Base-by-base conservation (phyloP, 164 flowering plant genomes). In the Magnolia sinica region DNA sequence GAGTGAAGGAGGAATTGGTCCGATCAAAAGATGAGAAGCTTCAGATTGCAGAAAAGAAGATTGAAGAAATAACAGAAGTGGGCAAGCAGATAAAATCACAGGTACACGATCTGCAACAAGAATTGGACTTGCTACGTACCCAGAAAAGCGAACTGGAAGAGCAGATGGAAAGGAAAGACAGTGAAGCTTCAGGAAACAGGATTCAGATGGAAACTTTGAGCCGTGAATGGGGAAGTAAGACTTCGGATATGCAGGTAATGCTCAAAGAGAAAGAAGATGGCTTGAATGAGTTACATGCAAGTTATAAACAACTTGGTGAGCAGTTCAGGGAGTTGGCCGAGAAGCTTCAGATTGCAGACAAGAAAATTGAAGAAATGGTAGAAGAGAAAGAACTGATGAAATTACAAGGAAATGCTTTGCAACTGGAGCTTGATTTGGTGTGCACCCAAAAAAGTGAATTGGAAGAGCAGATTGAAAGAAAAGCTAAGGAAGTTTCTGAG, bases 11-110 rank as follows among this genome's bases (percentile, higher is more conserved):
- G 19, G 27, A 51, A 5, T 49, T 80, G 4, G 29, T 63, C 68
- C 73, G 31, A 24, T 18, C 63, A 8, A 81, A 74, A 55, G 71
- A 67, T 16, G 73, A 55, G 31, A 61, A 82, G 51, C 78, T 81
- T 69, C 80, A 82, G 24, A 23, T 37, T 49, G 79, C 81, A 50
- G 87, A 85, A 71, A 64, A 73, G 70, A 85, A 82, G 74, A 64
- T 82, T 23, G 81, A 78, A 68, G 86, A 85, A 78, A 75, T 77
- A 79, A 82, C 79, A 0, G 82, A 79, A 61, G 88, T 87, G 45
- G 79, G 81, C 55, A 68, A 70, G 9, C 58, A 20, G 13, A 45
- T 19, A 20, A 70, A 7, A 70, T n/a, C 66, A 52, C 76, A 84
- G 76, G 73, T 84, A 6, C 64, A 80, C n/a, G 75, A 74, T 23